Conservation (phyloP, 2,329 filamentous ascomycete genomes). For the Aspergillus hortae region DNA sequence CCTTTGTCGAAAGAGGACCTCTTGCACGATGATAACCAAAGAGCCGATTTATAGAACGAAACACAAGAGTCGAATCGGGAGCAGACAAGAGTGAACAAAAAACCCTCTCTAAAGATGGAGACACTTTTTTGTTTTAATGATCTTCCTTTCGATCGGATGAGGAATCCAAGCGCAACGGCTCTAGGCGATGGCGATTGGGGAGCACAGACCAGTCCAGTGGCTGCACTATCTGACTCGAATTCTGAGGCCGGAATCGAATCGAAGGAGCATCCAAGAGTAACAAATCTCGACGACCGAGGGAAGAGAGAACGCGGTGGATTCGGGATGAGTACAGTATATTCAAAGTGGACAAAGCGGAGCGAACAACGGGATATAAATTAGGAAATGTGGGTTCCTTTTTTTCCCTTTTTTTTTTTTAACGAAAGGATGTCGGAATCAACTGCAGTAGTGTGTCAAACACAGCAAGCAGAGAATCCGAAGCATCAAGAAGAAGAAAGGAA, state of each 20-base stretch:
- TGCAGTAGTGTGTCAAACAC: constrained; percentile 47
- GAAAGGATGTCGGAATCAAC: constrained; percentile 36
- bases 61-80: neutral
- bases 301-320: constrained; percentile 10
- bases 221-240: constrained; percentile 37
- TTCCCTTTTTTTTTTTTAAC: constrained; percentile 20
- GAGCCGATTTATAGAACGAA: neutral
- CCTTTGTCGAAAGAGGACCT: constrained; percentile 8
- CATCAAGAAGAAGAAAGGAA: constrained; percentile 23
- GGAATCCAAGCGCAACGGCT: constrained; percentile 26
- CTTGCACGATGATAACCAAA: constrained; percentile 9
- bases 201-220: constrained; percentile 45
- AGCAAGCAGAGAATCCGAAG: constrained; percentile 30
- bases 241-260: constrained; percentile 22
- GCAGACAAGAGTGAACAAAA: constrained; percentile 4
- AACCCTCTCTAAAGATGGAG: constrained; percentile 19
- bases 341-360: constrained; percentile 13
- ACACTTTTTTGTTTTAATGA: constrained; percentile 2
- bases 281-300: constrained; percentile 5
- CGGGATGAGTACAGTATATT: neutral
- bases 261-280: constrained; percentile 21
- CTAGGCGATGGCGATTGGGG: constrained; percentile 31
- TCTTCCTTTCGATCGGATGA: constrained; percentile 12
- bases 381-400: constrained; percentile 18
- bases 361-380: constrained; percentile 15